Conservation (phyloP, 495 filamentous ascomycete genomes). For the Echria macrotheca region DNA sequence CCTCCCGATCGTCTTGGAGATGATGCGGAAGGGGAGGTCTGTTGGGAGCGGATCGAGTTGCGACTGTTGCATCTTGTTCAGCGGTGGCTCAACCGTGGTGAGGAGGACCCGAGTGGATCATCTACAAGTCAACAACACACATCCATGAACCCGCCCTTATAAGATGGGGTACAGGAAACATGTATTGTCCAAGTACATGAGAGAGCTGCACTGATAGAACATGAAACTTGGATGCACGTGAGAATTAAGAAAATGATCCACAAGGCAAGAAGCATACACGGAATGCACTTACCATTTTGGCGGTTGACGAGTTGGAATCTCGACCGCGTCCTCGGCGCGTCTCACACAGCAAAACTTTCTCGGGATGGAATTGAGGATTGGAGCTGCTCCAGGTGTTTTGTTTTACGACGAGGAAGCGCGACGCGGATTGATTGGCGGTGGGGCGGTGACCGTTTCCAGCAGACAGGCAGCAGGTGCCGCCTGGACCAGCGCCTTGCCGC, state of each 20-base stretch:
- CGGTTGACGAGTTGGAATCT: background rate
- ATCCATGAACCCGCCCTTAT: too few relatives aligned
- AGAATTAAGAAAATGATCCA: too few relatives aligned
- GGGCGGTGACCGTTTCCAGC: background rate
- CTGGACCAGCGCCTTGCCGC: too few relatives aligned
- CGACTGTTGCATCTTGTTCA: slow-evolving; percentile 56
- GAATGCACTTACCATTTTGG: slow-evolving; percentile 18
- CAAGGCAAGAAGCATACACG: too few relatives aligned
- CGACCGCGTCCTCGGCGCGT: slow-evolving; percentile 18
- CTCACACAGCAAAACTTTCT: too few relatives aligned
- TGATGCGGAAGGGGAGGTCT: slow-evolving; percentile 86
- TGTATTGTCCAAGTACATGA: too few relatives aligned
- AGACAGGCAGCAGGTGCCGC: too few relatives aligned
- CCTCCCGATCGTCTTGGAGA: slow-evolving; percentile 92
- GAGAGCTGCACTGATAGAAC: too few relatives aligned
- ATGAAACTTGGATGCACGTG: too few relatives aligned
- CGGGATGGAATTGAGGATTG: slow-evolving; percentile 6
- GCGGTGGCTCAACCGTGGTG: background rate
- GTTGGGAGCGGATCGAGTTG: slow-evolving; percentile 82
- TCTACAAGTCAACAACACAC: too few relatives aligned
- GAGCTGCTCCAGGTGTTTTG: slow-evolving; percentile 10
- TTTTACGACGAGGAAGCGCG: slow-evolving; percentile 9
- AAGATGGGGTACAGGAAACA: too few relatives aligned
- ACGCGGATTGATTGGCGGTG: slow-evolving; percentile 10
- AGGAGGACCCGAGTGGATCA: background rate